phyloP scores from a whole-genome alignment of 2,329 filamentous ascomycete species.

The Aspergillus sp. region DNA sequence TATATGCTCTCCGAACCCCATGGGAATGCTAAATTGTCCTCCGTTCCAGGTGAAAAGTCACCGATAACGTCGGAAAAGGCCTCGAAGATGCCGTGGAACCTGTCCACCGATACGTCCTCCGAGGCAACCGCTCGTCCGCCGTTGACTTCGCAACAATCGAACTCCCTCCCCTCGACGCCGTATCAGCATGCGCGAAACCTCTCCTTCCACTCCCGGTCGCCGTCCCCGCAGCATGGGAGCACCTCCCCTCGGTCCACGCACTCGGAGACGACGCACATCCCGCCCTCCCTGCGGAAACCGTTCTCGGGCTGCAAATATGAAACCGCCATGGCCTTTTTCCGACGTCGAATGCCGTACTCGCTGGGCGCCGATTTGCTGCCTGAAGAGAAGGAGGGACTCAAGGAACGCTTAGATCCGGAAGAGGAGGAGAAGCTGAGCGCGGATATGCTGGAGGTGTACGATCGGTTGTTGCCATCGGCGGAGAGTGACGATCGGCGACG shows the following conservation, averaged over 20 bases:
- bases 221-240: slow-evolving; percentile 74
- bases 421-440: slow-evolving; percentile 74
- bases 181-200: slow-evolving; percentile 84
- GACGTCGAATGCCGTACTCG: slow-evolving; percentile 87
- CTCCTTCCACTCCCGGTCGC: slow-evolving; percentile 73
- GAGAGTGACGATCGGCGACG: slow-evolving; percentile 74
- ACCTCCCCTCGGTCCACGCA: slow-evolving; percentile 88
- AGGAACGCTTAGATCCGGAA: slow-evolving; percentile 67
- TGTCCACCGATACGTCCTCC: slow-evolving; percentile 35
- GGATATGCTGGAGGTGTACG: slow-evolving; percentile 84
- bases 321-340: slow-evolving; percentile 76
- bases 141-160: slow-evolving; percentile 68
- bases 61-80: slow-evolving; percentile 42
- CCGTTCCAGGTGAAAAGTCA: slow-evolving; percentile 42
- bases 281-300: slow-evolving; percentile 67
- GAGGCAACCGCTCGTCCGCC: slow-evolving; percentile 47
- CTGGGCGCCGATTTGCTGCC: slow-evolving; percentile 78
- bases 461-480: slow-evolving; percentile 76
- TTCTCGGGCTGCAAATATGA: slow-evolving; percentile 81
- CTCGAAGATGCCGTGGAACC: slow-evolving; percentile 43
- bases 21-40: slow-evolving; percentile 43
- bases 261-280: slow-evolving; percentile 77
- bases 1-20: slow-evolving; percentile 43
- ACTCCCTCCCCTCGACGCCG: slow-evolving; percentile 88
- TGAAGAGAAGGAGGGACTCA: slow-evolving; percentile 65